Evolutionary conservation across 139 green algal genomes (phyloP).

Genomic region (Edaphochlamys debaryana): DNA sequence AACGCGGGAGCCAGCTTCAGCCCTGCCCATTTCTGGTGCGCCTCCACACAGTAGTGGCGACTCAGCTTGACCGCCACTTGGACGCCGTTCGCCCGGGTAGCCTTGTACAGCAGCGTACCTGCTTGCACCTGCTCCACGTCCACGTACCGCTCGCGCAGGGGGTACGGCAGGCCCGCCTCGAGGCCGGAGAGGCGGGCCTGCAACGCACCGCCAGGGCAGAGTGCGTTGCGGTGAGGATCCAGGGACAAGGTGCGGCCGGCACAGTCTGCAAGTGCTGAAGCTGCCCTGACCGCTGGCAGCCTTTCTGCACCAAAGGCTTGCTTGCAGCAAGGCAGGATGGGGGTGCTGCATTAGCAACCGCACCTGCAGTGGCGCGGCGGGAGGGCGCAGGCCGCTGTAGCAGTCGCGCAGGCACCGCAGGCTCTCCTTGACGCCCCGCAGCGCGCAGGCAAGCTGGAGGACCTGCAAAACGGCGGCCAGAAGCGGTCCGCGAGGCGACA

Average conservation of each 20-base stretch:
- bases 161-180: neutral
- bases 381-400: neutral
- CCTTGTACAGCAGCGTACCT: neutral
- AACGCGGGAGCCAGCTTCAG: neutral
- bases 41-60: neutral
- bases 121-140: neutral
- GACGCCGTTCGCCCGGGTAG: neutral
- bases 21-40: neutral
- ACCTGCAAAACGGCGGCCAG: neutral
- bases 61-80: neutral
- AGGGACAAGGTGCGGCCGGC: neutral
- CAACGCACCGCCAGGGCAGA: neutral
- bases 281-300: too few species aligned
- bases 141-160: slow-evolving; percentile 1
- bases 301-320: too few species aligned
- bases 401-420: neutral
- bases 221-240: neutral
- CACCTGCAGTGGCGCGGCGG: neutral
- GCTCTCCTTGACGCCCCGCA: neutral
- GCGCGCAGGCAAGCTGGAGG: neutral
- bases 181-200: neutral
- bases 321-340: too few species aligned
- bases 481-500: neutral
- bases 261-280: neutral
- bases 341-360: neutral